Base-by-base conservation (phyloP, 768 basidiomycete genomes). In the Mycena polygramma region DNA sequence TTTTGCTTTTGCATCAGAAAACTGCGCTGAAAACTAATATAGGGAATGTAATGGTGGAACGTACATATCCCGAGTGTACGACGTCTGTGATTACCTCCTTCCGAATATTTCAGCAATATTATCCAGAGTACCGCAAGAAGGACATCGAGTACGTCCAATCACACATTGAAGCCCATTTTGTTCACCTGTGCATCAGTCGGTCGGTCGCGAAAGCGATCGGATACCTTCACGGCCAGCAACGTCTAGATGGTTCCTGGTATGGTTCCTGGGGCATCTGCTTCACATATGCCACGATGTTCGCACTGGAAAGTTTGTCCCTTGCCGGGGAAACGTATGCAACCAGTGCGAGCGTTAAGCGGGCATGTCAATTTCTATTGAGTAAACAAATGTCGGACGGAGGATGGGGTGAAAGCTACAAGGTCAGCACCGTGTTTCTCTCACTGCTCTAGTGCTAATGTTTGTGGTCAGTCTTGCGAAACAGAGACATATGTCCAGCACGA, bases 331-430 rank as follows among this genome's bases (percentile, higher is more conserved):
- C 90, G 13, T 96, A 95, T 76, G 84, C 80, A 46, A 98, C 89
- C 37, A 96, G 94, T 68, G 76, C 82, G 26, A 78, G 84, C 49
- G 90, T 90, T 35, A 86, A 86, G 64, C 84, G 86, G 51, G 97
- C 96, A 4, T 99, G 97, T 76, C 86, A 91, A 24, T 98, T 97
- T 80, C 80, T 99, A 37, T 75, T 97, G 53, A 78, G 84, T 30
- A 95, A 95, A 77, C 97, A 98, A 78, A 89, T 92, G 77, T 83
- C 82, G 8, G 97, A 99, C 76, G 97, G 97, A n/a, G 97, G 97
- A 0, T 99, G 98, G 97, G 97, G 97, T 20, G 97, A 99, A 82
- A 98, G 95, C 73, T 98, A 95, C 81, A 92, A 94, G 90, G 97
- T 95, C 52, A 30, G 30, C 6, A 30, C 30, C 57, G 86, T 55